A percentile compares a stretch with the other conserved stretches of the same genome.
Conservation (phyloP, 768 basidiomycete species). For the Filobasidium wieringae region DNA sequence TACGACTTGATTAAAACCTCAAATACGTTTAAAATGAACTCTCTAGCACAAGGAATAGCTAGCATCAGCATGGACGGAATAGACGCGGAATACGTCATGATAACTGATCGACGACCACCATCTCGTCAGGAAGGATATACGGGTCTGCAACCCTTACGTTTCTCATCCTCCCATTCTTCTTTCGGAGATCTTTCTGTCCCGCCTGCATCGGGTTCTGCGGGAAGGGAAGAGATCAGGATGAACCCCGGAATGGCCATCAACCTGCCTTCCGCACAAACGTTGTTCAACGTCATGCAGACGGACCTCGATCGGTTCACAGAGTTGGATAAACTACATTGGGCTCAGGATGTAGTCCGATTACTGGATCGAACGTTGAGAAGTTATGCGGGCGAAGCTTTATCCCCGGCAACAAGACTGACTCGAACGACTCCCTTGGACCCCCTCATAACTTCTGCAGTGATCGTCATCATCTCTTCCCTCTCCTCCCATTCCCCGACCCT, state of each 20-base stretch:
- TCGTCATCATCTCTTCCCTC: conserved; percentile 45
- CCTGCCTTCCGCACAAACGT: conserved; percentile 54
- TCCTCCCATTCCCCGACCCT: conserved; percentile 40
- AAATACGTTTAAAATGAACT: too few species aligned
- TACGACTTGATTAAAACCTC: too few species aligned
- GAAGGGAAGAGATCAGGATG: background rate
- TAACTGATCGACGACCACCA: background rate
- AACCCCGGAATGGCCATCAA: conserved; percentile 47
- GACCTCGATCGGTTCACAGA: conserved; percentile 51
- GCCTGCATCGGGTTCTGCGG: background rate
- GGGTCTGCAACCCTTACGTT: background rate
- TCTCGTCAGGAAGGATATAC: background rate
- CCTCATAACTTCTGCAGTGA: conserved; percentile 49
- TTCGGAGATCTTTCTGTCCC: too few species aligned
- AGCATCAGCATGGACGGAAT: background rate
- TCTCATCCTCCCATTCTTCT: too few species aligned
- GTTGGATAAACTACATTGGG: conserved; percentile 59
- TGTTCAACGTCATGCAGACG: conserved; percentile 46
- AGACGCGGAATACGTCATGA: background rate
- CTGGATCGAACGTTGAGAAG: conserved; percentile 50
- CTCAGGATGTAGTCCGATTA: conserved; percentile 67
- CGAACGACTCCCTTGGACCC: conserved; percentile 51
- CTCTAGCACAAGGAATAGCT: background rate
- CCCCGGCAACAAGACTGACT: background rate
- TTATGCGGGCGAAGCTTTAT: background rate